Base-by-base conservation (phyloP, 2,329 filamentous ascomycete genomes). In the Claviceps pazoutovae region DNA sequence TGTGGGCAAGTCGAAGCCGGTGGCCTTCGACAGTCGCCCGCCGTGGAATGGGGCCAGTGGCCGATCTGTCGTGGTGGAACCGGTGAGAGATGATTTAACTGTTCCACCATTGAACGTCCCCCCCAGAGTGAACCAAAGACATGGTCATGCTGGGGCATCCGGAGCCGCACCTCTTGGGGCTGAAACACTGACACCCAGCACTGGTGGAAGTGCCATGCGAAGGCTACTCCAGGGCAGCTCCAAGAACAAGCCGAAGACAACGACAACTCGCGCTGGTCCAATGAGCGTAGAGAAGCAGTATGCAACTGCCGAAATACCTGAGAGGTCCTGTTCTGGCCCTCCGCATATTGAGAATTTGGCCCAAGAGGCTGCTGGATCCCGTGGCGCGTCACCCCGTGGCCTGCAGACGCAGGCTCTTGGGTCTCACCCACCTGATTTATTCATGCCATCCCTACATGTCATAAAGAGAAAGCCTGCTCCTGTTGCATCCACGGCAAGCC, bases 41-140 rank as follows among this genome's bases (percentile, higher is more conserved):
- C 74, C 81, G 53, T 89, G 86, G 86, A 83, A 82, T 59, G 85
- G 85, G 17, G 80, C 81, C 39, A 88, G 82, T 62, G 86, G 86
- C 30, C 78, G 85, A 56, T 74, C 75, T 43, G 71, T 77, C 38
- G 72, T 87, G 52, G 75, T 86, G 37, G 74, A 75, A 45, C 81
- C 84, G 3, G 75, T 87, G 39, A 75, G 72, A 60, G 83, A 87
- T 61, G 78, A 79, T 38, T 69, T 69, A 43, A 68, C 71, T 53
- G 75, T 74, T 14, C 67, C 75, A 53, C 78, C 80, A n/a, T 66
- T 84, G 43, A 74, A 68, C 54, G 69, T 84, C 51, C 74, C 76
- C 16, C 69, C 69, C 43, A 79, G 71, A 62, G 74, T 66, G 59
- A 71, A 66, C 60, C 77, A 71, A 59, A 68, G 70, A 38, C 60